These are phyloP conservation scores for Orbilia oligospora DNA, from an alignment of 2,329 filamentous ascomycete genomes.

Conservation along the genomic window DNA sequence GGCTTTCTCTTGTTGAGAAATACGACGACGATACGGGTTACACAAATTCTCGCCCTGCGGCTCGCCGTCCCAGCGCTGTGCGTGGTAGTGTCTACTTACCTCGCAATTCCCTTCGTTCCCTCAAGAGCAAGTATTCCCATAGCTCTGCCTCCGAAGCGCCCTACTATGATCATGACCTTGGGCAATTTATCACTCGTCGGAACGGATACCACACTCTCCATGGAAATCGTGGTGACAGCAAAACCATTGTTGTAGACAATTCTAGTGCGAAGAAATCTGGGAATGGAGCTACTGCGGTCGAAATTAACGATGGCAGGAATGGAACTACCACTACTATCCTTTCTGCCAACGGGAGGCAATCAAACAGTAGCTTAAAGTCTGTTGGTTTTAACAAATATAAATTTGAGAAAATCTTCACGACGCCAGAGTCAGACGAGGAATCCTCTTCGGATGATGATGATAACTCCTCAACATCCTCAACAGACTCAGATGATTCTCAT, in stretches of 20 bases:
- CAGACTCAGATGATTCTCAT: slow-evolving; percentile 18
- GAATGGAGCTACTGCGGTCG: slow-evolving; percentile 25
- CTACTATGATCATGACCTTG: slow-evolving; percentile 16
- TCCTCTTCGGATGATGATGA: not conserved
- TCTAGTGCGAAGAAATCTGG: slow-evolving; percentile 20
- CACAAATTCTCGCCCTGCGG: slow-evolving; percentile 26
- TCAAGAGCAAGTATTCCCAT: slow-evolving; percentile 18
- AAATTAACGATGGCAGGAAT: slow-evolving; percentile 37
- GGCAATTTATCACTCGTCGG: slow-evolving; percentile 23
- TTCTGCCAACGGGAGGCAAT: slow-evolving; percentile 23
- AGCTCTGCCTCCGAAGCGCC: slow-evolving; percentile 16
- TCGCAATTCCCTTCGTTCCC: slow-evolving; percentile 28
- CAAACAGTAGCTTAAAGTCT: not conserved
- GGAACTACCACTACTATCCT: slow-evolving; percentile 42
- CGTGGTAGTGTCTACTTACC: slow-evolving; percentile 32
- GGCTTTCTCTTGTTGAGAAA: slow-evolving; percentile 26
- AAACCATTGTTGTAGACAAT: slow-evolving; percentile 45
- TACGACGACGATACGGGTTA: slow-evolving; percentile 25
- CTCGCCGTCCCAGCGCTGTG: not conserved
- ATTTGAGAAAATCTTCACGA: slow-evolving; percentile 17
- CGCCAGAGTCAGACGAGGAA: not conserved
- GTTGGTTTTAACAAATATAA: slow-evolving; percentile 25
- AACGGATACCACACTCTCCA: slow-evolving; percentile 18
- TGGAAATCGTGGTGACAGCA: slow-evolving; percentile 18
- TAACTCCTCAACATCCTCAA: slow-evolving; percentile 12